Conservation (phyloP, 352 stramenopile genomes). For the Globisporangium parvum region DNA sequence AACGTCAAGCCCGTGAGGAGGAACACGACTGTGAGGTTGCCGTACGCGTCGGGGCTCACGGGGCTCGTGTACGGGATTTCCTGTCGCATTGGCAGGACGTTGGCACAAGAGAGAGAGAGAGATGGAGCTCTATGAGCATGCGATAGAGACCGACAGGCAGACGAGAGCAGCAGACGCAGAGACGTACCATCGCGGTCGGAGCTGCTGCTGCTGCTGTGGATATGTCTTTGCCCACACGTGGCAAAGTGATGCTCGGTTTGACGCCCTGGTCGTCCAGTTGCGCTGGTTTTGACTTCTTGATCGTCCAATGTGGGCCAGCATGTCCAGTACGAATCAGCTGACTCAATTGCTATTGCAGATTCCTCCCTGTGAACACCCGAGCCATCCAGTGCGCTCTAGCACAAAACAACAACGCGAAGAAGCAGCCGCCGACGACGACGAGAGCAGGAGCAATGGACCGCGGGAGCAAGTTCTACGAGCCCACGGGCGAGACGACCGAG, state of each 20-base stretch:
- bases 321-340: background rate
- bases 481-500: conserved; percentile 85
- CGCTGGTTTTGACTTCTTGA: too few relatives aligned
- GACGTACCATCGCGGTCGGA: background rate
- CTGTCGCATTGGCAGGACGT: conserved; percentile 20
- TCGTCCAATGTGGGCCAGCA: too few relatives aligned
- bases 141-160: background rate
- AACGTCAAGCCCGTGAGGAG: conserved; percentile 67
- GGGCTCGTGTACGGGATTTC: conserved; percentile 81
- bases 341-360: background rate
- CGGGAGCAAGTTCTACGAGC: conserved; percentile 80
- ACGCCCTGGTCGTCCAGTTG: too few relatives aligned
- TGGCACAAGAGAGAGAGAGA: too few relatives aligned
- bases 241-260: background rate
- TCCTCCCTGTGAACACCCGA: background rate
- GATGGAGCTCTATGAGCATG: background rate
- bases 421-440: conserved; percentile 1
- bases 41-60: conserved; percentile 66
- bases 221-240: background rate
- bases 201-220: background rate
- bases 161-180: background rate
- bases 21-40: conserved; percentile 47
- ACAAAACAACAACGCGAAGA: background rate
- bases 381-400: background rate
- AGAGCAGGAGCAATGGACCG: conserved; percentile 33